These are phyloP conservation scores for Murraya paniculata DNA, from an alignment of 345 rosid genomes.

Conservation along the genomic window DNA sequence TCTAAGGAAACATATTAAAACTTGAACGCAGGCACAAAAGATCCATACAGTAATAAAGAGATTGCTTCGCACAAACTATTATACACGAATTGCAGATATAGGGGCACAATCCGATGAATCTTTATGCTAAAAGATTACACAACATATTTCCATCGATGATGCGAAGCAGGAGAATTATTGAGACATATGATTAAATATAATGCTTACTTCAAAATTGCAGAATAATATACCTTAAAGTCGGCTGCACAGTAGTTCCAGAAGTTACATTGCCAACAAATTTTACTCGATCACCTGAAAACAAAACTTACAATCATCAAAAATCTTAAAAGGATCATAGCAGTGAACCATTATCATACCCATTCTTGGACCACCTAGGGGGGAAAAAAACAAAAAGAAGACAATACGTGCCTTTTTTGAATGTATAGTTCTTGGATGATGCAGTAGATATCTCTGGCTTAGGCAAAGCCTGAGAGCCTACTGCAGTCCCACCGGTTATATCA, in stretches of 20 bases:
- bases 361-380: neutral
- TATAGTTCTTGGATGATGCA: slow-evolving; percentile 81
- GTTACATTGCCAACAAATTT: slow-evolving; percentile 57
- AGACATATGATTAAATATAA: neutral
- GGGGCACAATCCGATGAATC: neutral
- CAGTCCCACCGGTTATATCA: slow-evolving; percentile 84
- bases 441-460: slow-evolving; percentile 92
- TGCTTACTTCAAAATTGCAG: neutral
- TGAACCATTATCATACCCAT: neutral
- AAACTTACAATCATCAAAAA: slow-evolving; percentile 17
- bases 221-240: slow-evolving; percentile 47
- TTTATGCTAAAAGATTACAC: neutral
- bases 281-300: slow-evolving; percentile 88
- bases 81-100: neutral
- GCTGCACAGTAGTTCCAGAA: slow-evolving; percentile 47
- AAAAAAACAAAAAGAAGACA: neutral
- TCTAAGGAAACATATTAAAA: neutral
- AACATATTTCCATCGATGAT: neutral
- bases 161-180: neutral
- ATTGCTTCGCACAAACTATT: neutral
- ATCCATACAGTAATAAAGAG: neutral
- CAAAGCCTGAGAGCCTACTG: slow-evolving; percentile 62
- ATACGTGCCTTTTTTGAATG: slow-evolving; percentile 72
- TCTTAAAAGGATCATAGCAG: slow-evolving; percentile 6
- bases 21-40: neutral